These are phyloP conservation scores for Pichia deserticola DNA, from an alignment of 805 yeast genomes.

Conservation along the genomic window DNA sequence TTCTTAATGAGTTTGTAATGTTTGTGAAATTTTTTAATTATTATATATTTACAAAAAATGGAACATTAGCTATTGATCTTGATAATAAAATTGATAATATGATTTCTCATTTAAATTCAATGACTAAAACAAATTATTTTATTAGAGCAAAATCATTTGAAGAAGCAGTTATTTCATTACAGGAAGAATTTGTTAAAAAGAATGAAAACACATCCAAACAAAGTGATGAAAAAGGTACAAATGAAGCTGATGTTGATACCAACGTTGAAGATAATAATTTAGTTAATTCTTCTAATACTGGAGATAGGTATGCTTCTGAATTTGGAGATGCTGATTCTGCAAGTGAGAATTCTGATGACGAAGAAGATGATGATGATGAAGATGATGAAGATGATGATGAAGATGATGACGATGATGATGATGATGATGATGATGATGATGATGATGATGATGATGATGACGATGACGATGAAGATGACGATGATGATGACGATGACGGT, in stretches of 20 bases:
- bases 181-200: constrained; percentile 19
- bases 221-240: constrained; percentile 4
- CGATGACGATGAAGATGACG: constrained; percentile 10
- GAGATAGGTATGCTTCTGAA: constrained; percentile 14
- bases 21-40: constrained; percentile 63
- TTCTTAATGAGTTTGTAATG: constrained; percentile 23
- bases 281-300: constrained; percentile 16
- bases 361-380: constrained; percentile 7
- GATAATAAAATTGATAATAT: constrained; percentile 44
- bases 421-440: neutral
- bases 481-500: constrained; percentile 13
- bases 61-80: constrained; percentile 46
- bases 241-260: constrained; percentile 18
- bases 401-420: constrained; percentile 12
- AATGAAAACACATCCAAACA: constrained; percentile 3
- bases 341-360: constrained; percentile 17
- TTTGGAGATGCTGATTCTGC: constrained; percentile 13
- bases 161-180: constrained; percentile 38
- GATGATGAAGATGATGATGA: constrained; percentile 10
- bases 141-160: constrained; percentile 44
- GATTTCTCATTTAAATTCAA: neutral
- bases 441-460: neutral
- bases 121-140: constrained; percentile 21
- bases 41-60: constrained; percentile 53
- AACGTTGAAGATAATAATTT: constrained; percentile 21